A percentile compares a stretch with the other conserved stretches of the same genome.
phyloP scores from a whole-genome alignment of 768 basidiomycete species.

The Suillus brevipes region DNA sequence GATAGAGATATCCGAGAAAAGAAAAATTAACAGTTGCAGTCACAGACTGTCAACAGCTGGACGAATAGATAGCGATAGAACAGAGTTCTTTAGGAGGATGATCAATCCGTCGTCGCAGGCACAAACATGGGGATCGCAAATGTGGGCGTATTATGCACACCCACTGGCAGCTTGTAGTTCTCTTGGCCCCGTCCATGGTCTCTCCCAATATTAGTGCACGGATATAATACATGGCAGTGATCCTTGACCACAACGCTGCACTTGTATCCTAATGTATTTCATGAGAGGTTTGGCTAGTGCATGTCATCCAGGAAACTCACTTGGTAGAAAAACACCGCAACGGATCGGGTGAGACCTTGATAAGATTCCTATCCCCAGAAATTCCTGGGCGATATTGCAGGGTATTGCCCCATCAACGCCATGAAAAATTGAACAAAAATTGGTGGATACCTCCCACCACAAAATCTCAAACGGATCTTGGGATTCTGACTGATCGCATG shows the following conservation, averaged over 20 bases:
- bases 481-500: neutral
- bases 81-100: neutral
- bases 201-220: slow-evolving; percentile 64
- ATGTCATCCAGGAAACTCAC: slow-evolving; percentile 36
- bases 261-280: slow-evolving; percentile 42
- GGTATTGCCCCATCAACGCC: neutral
- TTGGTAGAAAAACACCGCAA: slow-evolving; percentile 75
- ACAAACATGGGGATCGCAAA: neutral
- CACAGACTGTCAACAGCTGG: neutral
- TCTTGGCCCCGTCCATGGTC: slow-evolving; percentile 41
- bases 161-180: slow-evolving; percentile 54
- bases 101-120: neutral
- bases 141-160: slow-evolving; percentile 44
- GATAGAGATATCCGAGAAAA: neutral
- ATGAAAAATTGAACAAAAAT: neutral
- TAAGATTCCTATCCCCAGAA: too few relatives aligned
- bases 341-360: neutral
- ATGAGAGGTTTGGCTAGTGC: neutral
- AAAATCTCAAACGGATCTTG: neutral
- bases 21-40: neutral
- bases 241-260: slow-evolving; percentile 69
- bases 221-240: slow-evolving; percentile 66
- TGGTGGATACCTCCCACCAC: neutral
- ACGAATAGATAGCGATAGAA: neutral
- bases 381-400: neutral